These are phyloP conservation scores for Penicillium sp. DNA, from an alignment of 2,329 filamentous ascomycete species.

Conservation along the genomic window DNA sequence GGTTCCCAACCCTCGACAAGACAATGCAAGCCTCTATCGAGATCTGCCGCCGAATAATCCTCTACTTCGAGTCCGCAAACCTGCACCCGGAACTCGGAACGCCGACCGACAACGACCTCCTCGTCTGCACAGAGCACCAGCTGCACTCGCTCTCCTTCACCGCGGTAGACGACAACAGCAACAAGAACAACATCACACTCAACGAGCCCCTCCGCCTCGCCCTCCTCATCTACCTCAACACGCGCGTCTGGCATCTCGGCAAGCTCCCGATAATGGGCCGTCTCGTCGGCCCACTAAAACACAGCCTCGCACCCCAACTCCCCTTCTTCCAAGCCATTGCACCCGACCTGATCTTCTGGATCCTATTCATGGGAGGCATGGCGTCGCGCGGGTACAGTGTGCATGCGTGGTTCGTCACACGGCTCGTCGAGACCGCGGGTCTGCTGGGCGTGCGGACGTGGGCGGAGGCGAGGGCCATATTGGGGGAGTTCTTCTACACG, in stretches of 20 bases:
- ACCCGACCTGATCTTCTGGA: conserved; percentile 14
- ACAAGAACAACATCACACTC: neutral
- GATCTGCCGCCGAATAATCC: neutral
- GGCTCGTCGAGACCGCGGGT: neutral
- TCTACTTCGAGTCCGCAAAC: neutral
- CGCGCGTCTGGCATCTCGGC: conserved; percentile 2
- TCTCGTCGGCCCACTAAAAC: neutral
- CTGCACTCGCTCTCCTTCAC: neutral
- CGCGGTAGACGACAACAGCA: neutral
- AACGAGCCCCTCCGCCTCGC: conserved; percentile 7
- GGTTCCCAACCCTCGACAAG: neutral
- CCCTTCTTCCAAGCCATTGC: neutral
- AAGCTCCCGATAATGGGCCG: conserved; percentile 2
- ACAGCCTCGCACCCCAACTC: neutral
- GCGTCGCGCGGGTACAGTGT: conserved; percentile 4
- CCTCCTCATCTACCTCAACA: conserved; percentile 10
- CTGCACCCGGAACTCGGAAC: neutral
- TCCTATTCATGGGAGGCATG: conserved; percentile 10
- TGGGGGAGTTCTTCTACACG: conserved; percentile 10
- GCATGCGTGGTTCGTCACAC: conserved; percentile 2
- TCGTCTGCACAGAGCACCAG: neutral
- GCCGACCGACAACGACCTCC: conserved; percentile 13
- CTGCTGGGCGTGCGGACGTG: neutral
- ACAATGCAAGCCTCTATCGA: neutral
- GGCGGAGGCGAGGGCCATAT: neutral